phyloP scores from a whole-genome alignment of 495 filamentous ascomycete genomes.

The Penicillium verhagenii region DNA sequence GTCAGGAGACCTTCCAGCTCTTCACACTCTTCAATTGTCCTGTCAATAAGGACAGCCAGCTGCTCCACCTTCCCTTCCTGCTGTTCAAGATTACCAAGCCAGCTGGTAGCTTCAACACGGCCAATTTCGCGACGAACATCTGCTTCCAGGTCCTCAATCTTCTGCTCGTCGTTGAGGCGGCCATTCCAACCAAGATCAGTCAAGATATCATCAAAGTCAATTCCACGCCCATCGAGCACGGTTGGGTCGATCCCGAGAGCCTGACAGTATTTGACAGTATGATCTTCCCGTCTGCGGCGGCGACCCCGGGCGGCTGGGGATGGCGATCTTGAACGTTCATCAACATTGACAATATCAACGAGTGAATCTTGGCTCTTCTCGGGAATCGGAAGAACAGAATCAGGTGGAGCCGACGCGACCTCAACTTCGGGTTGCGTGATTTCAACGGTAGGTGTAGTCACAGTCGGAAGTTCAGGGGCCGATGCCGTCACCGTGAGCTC shows the following conservation, averaged over 20 bases:
- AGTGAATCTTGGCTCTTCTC: conserved; percentile 39
- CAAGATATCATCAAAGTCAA: conserved; percentile 74
- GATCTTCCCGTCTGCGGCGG: conserved; percentile 63
- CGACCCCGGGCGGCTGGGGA: conserved; percentile 46
- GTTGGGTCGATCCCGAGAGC: conserved; percentile 70
- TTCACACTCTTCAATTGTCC: conserved; percentile 88
- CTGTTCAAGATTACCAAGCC: conserved; percentile 83
- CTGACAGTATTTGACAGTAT: conserved; percentile 76
- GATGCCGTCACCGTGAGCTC: conserved; percentile 10
- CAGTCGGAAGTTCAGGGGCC: conserved; percentile 2
- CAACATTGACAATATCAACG: conserved; percentile 20
- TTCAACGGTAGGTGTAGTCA: conserved; percentile 41
- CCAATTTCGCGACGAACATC: conserved; percentile 85
- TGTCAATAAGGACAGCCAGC: conserved; percentile 80
- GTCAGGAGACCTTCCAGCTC: conserved; percentile 92
- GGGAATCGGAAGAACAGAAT: conserved; percentile 31
- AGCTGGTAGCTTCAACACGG: conserved; percentile 87
- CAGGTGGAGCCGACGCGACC: conserved; percentile 15
- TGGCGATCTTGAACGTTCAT: conserved; percentile 33
- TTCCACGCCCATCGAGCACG: conserved; percentile 64
- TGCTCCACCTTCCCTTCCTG: conserved; percentile 84
- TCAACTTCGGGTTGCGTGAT: conserved; percentile 33
- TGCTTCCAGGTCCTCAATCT: conserved; percentile 77
- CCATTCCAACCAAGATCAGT: conserved; percentile 91
- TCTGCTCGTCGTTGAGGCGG: conserved; percentile 63